These are phyloP conservation scores for Fusarium sp. DNA, from an alignment of 2,329 filamentous ascomycete species.

Conservation along the genomic window DNA sequence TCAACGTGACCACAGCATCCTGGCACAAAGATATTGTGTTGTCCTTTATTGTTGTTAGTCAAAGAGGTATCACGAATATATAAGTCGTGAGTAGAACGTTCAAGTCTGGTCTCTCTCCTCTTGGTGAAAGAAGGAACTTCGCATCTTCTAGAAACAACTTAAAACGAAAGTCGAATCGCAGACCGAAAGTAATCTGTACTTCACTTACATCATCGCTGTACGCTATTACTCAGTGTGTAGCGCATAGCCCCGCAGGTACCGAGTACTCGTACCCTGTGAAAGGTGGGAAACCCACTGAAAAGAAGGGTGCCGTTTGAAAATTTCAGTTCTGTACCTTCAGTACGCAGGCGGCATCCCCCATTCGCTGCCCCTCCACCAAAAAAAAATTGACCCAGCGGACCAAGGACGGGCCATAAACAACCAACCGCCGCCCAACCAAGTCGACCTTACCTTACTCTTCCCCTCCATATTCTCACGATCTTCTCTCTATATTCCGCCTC, in stretches of 20 bases:
- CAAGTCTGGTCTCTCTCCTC: neutral
- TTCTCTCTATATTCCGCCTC: constrained; percentile 24
- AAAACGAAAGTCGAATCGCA: constrained; percentile 4
- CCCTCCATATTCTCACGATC: constrained; percentile 37
- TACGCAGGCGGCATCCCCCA: constrained; percentile 28
- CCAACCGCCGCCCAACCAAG: constrained; percentile 33
- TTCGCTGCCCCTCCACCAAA: constrained; percentile 31
- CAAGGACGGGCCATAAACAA: constrained; percentile 30
- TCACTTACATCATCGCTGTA: constrained; percentile 32
- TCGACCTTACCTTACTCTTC: constrained; percentile 19
- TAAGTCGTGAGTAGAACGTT: neutral
- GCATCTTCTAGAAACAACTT: constrained; percentile 33
- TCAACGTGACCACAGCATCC: constrained; percentile 26
- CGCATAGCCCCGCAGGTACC: constrained; percentile 31
- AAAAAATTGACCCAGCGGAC: constrained; percentile 30
- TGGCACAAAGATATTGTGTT: neutral
- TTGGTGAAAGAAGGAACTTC: neutral
- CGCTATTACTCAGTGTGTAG: neutral
- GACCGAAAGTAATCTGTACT: constrained; percentile 26
- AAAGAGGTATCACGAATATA: neutral
- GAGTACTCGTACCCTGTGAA: constrained; percentile 17
- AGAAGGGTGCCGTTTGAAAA: constrained; percentile 23
- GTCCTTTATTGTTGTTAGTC: neutral
- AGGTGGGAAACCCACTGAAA: constrained; percentile 25
- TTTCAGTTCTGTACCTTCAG: constrained; percentile 28